Evolutionary conservation across 306 rosid genomes (phyloP).

Genomic region (Sesbania bispinosa): DNA sequence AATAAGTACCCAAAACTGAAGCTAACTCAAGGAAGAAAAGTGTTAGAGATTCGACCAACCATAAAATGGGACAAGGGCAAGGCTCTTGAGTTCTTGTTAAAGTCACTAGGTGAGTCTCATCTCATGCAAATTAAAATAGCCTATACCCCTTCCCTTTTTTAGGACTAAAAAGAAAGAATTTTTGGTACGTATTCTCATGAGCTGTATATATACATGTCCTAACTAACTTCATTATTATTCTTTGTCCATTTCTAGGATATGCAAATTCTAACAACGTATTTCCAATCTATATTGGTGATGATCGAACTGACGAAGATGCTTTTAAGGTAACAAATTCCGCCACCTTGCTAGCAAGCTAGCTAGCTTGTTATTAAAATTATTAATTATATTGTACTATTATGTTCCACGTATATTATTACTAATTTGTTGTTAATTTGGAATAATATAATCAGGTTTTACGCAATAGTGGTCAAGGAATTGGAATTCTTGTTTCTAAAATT

Average conservation of each 20-base stretch:
- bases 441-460: conserved; percentile 49
- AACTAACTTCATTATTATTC: neutral
- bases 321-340: conserved; percentile 51
- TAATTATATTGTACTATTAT: neutral
- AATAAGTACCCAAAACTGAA: conserved; percentile 62
- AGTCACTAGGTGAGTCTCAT: conserved; percentile 57
- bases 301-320: conserved; percentile 90
- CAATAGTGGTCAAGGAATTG: conserved; percentile 68
- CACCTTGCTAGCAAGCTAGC: too few species aligned
- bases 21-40: conserved; percentile 79
- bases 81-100: conserved; percentile 86
- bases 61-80: conserved; percentile 99
- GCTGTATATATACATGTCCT: neutral
- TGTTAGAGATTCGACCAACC: conserved; percentile 80
- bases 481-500: conserved; percentile 81
- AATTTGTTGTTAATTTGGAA: neutral
- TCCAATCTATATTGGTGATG: conserved; percentile 89
- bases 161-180: neutral
- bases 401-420: conserved; percentile 2
- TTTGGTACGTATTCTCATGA: neutral
- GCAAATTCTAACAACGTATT: conserved; percentile 57
- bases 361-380: neutral
- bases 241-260: conserved; percentile 41
- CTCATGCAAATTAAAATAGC: neutral
- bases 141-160: neutral